These are phyloP conservation scores for Sporopachydermia quercuum DNA, from an alignment of 805 yeast genomes.

Conservation along the genomic window DNA sequence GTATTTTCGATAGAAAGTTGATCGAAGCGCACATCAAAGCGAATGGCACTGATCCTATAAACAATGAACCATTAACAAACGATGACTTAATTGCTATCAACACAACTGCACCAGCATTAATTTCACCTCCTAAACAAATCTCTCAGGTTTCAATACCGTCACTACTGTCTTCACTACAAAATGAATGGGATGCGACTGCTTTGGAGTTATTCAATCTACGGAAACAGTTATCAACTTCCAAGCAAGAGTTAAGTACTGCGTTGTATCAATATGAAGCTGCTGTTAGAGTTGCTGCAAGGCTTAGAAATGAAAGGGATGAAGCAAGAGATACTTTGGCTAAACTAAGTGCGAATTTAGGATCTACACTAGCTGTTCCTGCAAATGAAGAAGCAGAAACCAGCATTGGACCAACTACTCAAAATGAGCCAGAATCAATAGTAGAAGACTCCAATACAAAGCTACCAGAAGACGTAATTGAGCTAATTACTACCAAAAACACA, in stretches of 20 bases:
- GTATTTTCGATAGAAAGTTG: conserved; percentile 50
- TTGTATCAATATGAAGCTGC: conserved; percentile 86
- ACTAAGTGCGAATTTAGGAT: conserved; percentile 14
- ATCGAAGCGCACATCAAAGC: conserved; percentile 48
- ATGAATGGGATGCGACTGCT: conserved; percentile 82
- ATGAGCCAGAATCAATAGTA: background rate
- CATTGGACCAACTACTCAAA: no score
- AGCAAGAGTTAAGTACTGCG: conserved; percentile 63
- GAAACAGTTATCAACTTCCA: conserved; percentile 49
- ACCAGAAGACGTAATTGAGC: background rate
- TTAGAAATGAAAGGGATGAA: conserved; percentile 63
- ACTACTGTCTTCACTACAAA: conserved; percentile 58
- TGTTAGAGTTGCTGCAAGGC: conserved; percentile 63
- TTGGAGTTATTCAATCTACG: conserved; percentile 66
- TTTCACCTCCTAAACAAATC: conserved; percentile 25
- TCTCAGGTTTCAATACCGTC: conserved; percentile 60
- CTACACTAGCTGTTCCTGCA: conserved; percentile 3
- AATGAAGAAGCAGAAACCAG: conserved; percentile 8
- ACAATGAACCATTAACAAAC: conserved; percentile 39
- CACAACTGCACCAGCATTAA: conserved; percentile 19
- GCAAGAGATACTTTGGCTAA: conserved; percentile 50
- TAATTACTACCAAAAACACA: conserved; percentile 4
- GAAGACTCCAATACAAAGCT: conserved; percentile 6
- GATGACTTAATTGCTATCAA: conserved; percentile 42
- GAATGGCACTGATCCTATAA: conserved; percentile 63